Evolutionary conservation across 75 land plant genomes (phyloP), one percentile per base, ranked within the genome.

Genomic region (Pinus tabuliformis): DNA sequence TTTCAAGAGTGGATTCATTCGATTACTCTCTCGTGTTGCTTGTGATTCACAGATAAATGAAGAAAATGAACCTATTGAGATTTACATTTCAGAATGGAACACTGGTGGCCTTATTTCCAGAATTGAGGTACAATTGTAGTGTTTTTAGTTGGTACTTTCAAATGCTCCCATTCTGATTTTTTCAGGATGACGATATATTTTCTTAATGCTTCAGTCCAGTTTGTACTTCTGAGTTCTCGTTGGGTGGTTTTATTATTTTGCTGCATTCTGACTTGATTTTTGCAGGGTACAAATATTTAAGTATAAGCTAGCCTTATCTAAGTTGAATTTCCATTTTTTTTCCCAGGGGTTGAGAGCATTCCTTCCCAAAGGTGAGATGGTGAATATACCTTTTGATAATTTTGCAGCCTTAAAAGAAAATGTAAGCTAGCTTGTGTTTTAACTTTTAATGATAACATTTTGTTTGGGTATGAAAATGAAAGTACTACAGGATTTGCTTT

Each of bases 311-410:
- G 11, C 33, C 68, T 22, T 64, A 54, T 26, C 14, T 28, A 24
- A 70, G 70, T 56, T 68, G 21, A 49, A 57, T 58, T 63, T 83
- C 54, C 37, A 39, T 39, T 75, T 52, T 54, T 54, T 6, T 28
- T 18, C 56, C 15, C 91, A 93, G 96, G 96, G 96, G 5, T 72
- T 93, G 62, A 85, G 96, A 75, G 94, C 88, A 22, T 93, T 91
- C 59, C 89, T 93, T 81, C 96, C 96, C 18, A 83, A 85, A 76
- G 82, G 80, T 72, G 88, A 90, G 74, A 77, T 93, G 63, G 45
- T 93, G 82, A 87, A 70, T 70, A 83, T 83, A 72, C 77, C 80
- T 66, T 79, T 80, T 4, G 78, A 74, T 62, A 82, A 59, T 73
- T 88, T 85, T 57, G 56, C 78, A 36, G 85, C 83, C 54, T 83